A percentile compares a stretch with the other conserved stretches of the same genome.
phyloP scores from a whole-genome alignment of 768 basidiomycete genomes.

The Suillus decipiens region DNA sequence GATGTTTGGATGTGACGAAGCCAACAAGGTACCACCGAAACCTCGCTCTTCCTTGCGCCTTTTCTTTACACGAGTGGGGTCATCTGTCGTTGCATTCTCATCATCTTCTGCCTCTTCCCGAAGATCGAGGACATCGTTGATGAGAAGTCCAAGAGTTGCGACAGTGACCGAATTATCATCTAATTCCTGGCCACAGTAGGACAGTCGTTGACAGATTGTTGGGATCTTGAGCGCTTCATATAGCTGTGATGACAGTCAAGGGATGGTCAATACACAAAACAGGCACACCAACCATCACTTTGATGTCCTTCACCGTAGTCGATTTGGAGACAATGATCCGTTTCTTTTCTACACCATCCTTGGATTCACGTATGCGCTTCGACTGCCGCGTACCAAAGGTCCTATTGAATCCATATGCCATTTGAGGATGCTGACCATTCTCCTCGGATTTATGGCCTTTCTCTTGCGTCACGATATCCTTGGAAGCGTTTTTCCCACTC shows the following conservation, averaged over 20 bases:
- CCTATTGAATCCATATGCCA: slow-evolving; percentile 31
- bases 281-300: slow-evolving; percentile 56
- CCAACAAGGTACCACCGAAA: slow-evolving; percentile 74
- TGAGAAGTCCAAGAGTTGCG: slow-evolving; percentile 56
- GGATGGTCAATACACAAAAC: slow-evolving; percentile 9
- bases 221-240: slow-evolving; percentile 65
- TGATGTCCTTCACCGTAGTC: slow-evolving; percentile 78
- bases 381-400: slow-evolving; percentile 60
- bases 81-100: slow-evolving; percentile 53
- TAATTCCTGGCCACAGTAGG: slow-evolving; percentile 61
- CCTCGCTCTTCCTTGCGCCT: slow-evolving; percentile 60
- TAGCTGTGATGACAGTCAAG: slow-evolving; percentile 43
- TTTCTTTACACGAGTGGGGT: slow-evolving; percentile 42
- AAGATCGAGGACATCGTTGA: slow-evolving; percentile 67
- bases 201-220: slow-evolving; percentile 75
- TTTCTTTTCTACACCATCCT: slow-evolving; percentile 50
- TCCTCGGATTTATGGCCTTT: slow-evolving; percentile 7
- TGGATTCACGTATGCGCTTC: slow-evolving; percentile 62
- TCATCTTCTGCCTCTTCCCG: slow-evolving; percentile 62
- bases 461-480: slow-evolving; percentile 23
- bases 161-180: slow-evolving; percentile 55
- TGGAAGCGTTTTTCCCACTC: slow-evolving; percentile 34
- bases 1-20: slow-evolving; percentile 39
- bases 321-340: slow-evolving; percentile 59
- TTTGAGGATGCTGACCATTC: slow-evolving; percentile 7